Conservation (phyloP, 1,284 basidiomycete genomes). For the Coniferiporia weirii region DNA sequence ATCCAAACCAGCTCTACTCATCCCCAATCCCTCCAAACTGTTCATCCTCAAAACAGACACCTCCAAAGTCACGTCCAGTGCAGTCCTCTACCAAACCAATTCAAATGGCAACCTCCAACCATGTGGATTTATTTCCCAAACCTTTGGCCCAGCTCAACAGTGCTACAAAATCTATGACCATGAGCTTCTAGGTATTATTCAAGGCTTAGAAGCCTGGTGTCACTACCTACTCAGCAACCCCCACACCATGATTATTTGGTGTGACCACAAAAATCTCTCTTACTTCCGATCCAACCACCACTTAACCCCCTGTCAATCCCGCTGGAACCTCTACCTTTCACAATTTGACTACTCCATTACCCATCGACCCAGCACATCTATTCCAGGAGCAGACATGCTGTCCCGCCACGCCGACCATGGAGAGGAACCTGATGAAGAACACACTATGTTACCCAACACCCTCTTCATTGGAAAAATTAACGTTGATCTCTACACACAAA, state of each 20-base stretch:
- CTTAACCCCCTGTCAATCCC: conserved; percentile 27
- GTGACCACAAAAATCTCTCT: no score
- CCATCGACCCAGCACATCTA: conserved; percentile 34
- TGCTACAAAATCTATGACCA: no score
- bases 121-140: no score
- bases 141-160: no score
- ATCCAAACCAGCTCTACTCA: not conserved
- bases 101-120: no score
- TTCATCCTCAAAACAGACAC: no score
- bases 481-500: not conserved
- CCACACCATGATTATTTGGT: no score
- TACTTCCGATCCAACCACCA: no score
- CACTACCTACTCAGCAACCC: not conserved
- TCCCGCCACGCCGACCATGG: conserved; percentile 33
- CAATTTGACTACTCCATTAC: conserved; percentile 33
- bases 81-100: no score
- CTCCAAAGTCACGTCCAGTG: not conserved
- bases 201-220: not conserved
- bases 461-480: conserved; percentile 21
- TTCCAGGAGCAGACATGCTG: conserved; percentile 34
- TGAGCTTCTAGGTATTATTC: no score
- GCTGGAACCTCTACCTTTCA: conserved; percentile 34
- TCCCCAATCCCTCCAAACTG: not conserved
- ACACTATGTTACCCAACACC: conserved; percentile 27
- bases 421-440: conserved; percentile 27